A percentile compares a stretch with the other conserved stretches of the same genome.
Conservation (phyloP, 75 land plant species). For the Picea sitchensis region DNA sequence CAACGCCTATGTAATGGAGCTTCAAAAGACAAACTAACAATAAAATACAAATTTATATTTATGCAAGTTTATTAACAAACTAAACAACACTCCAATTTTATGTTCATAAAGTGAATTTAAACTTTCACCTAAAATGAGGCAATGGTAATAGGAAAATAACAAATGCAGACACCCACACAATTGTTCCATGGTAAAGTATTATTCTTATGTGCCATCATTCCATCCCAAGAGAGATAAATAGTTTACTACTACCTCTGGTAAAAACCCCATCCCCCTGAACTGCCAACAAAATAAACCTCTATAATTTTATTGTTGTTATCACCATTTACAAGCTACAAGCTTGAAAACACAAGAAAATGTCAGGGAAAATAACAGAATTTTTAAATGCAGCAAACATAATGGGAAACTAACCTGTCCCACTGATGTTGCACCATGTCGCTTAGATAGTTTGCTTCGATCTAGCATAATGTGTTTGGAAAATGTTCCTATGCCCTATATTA, state of each 20-base stretch:
- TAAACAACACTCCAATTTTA: background rate
- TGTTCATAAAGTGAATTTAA: background rate
- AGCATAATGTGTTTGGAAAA: slow-evolving; percentile 79
- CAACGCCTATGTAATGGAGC: background rate
- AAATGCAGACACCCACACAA: slow-evolving; percentile 61
- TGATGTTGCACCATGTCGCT: slow-evolving; percentile 96
- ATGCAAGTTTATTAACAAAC: background rate
- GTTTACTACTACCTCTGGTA: slow-evolving; percentile 89
- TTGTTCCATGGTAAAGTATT: slow-evolving; percentile 78
- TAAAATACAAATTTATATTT: background rate
- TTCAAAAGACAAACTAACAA: background rate
- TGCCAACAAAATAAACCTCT: slow-evolving; percentile 16
- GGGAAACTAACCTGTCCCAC: slow-evolving; percentile 74
- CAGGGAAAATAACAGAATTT: no score
- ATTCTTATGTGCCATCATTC: slow-evolving; percentile 97
- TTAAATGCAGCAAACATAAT: background rate
- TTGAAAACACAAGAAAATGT: background rate
- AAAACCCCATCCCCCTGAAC: slow-evolving; percentile 91
- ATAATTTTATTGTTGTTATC: background rate
- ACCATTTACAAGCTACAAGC: background rate
- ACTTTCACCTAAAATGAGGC: background rate
- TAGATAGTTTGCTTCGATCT: slow-evolving; percentile 91
- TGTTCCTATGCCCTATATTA: slow-evolving; percentile 98
- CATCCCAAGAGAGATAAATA: slow-evolving; percentile 90
- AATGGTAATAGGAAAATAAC: background rate